phyloP scores from a whole-genome alignment of 495 filamentous ascomycete species.

The Podospora bellae-mahoneyi region DNA sequence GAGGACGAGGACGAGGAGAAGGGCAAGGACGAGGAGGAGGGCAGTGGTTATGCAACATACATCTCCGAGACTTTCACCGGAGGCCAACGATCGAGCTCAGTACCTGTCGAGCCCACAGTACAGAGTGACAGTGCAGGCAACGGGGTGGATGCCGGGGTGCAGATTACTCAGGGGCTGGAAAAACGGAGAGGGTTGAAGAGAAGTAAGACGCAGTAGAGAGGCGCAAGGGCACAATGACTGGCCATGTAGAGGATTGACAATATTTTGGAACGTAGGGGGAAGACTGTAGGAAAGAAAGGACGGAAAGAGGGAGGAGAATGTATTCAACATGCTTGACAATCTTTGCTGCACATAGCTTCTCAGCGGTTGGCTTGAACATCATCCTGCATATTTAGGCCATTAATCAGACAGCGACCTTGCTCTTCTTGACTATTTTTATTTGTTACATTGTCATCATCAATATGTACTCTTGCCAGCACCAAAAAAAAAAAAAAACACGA shows the following conservation, averaged over 20 bases:
- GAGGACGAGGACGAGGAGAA: neutral
- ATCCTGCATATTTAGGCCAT: neutral
- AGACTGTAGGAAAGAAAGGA: neutral
- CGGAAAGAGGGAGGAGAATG: neutral
- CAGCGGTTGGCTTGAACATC: neutral
- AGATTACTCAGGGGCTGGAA: neutral
- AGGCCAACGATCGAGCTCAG: neutral
- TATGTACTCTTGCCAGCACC: neutral
- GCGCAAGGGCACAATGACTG: neutral
- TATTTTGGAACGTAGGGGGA: neutral
- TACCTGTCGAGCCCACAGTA: neutral
- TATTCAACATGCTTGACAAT: neutral
- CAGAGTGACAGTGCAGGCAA: neutral
- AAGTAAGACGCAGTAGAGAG: neutral
- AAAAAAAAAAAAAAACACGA: neutral
- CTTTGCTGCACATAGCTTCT: neutral
- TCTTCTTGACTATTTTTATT: neutral
- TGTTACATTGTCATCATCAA: neutral
- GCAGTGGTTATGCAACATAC: neutral
- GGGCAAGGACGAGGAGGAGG: neutral
- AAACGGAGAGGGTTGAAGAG: neutral
- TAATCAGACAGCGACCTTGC: neutral
- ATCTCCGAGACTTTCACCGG: neutral
- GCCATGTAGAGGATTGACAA: neutral
- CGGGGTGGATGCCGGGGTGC: neutral